Evolutionary conservation across 2,329 filamentous ascomycete genomes (phyloP).

Genomic region (Ilyonectria sp.): DNA sequence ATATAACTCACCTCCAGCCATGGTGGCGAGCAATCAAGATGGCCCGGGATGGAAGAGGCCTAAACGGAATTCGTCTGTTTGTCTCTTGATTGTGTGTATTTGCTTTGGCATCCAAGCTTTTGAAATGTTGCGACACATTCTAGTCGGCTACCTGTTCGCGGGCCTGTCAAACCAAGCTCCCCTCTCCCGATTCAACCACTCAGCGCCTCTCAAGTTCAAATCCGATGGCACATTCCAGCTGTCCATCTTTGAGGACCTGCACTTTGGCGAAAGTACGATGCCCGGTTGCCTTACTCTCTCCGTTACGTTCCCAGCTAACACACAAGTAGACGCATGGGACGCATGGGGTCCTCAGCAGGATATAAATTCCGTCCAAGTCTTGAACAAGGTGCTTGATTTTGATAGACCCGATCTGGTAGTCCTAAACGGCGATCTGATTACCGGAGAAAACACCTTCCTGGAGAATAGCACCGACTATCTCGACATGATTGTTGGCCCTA

Average conservation of each 20-base stretch:
- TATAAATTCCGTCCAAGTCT: conserved; percentile 52
- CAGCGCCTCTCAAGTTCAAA: not conserved
- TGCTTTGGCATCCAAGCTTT: not conserved
- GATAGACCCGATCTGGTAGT: conserved; percentile 70
- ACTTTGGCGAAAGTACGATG: conserved; percentile 47
- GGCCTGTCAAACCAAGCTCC: not conserved
- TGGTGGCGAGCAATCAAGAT: not conserved
- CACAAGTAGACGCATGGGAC: conserved; percentile 28
- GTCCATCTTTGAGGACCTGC: conserved; percentile 37
- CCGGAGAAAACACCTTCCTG: conserved; percentile 71
- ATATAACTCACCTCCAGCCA: not conserved
- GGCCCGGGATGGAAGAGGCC: not conserved
- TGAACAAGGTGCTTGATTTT: conserved; percentile 53
- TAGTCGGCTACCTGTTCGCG: not conserved
- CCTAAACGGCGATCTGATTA: conserved; percentile 79
- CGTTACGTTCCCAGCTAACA: conserved; percentile 11
- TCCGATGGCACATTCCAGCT: conserved; percentile 35
- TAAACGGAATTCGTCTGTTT: not conserved
- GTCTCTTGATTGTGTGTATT: not conserved
- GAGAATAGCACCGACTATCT: conserved; percentile 69
- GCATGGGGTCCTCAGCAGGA: conserved; percentile 55
- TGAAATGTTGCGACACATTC: not conserved
- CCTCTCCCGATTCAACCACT: not conserved
- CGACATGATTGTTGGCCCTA: conserved; percentile 69
- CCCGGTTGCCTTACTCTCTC: too few relatives aligned